Conservation (phyloP, 2,329 filamentous ascomycete genomes). For the Cladosporium sp. region DNA sequence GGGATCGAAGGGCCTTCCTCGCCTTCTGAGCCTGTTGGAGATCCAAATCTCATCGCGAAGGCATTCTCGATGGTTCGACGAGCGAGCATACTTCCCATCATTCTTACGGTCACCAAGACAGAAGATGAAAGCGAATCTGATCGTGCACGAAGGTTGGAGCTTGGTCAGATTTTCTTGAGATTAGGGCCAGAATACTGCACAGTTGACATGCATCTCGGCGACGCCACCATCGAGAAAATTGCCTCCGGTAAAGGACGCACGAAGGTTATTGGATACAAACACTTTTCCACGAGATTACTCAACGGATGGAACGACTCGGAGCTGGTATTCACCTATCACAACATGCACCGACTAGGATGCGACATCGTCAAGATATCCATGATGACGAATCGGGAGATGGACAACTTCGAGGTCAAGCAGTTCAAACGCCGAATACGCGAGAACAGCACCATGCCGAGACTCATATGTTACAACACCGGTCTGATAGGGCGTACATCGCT, state of each 20-base stretch:
- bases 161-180: constrained; percentile 56
- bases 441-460: constrained; percentile 17
- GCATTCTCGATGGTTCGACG: constrained; percentile 58
- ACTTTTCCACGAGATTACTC: constrained; percentile 36
- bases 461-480: constrained; percentile 52
- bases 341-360: constrained; percentile 54
- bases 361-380: constrained; percentile 59
- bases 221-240: constrained; percentile 47
- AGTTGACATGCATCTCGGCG: constrained; percentile 56
- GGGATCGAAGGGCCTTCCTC: constrained; percentile 8
- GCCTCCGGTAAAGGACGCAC: constrained; percentile 50
- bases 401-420: constrained; percentile 57
- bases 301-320: constrained; percentile 53
- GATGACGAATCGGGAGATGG: constrained; percentile 52
- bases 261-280: constrained; percentile 58
- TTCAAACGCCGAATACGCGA: constrained; percentile 47
- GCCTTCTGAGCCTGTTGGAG: constrained; percentile 5
- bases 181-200: constrained; percentile 58
- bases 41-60: constrained; percentile 42
- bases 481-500: constrained; percentile 58
- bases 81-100: constrained; percentile 52
- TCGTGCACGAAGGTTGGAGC: constrained; percentile 22
- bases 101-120: constrained; percentile 34
- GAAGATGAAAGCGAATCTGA: constrained; percentile 2
- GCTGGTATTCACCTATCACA: constrained; percentile 55